Evolutionary conservation across 2,329 filamentous ascomycete species (phyloP).

Genomic region (Acephala macrosclerotiorum): DNA sequence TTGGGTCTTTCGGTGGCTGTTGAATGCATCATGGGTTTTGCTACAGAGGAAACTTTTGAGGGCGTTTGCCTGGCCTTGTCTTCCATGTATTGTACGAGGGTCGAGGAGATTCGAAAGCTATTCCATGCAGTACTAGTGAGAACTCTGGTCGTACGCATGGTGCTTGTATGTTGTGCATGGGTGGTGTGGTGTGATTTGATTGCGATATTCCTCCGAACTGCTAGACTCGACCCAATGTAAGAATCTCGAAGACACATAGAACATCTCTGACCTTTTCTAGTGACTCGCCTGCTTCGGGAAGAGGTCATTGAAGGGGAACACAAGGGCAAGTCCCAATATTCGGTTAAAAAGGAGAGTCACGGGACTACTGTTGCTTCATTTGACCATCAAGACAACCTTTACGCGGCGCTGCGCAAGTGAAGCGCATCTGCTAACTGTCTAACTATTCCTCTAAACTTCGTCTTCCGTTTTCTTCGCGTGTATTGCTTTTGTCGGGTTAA

Average conservation of each 20-base stretch:
- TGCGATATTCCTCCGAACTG: too few species aligned
- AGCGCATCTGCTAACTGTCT: too few species aligned
- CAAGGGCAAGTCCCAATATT: not conserved
- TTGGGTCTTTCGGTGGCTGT: not conserved
- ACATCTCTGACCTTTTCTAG: not conserved
- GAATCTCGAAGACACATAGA: too few species aligned
- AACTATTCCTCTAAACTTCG: too few species aligned
- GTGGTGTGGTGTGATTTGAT: too few species aligned
- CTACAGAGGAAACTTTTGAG: not conserved
- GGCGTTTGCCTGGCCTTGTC: not conserved
- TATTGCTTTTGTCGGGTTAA: too few species aligned
- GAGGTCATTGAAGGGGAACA: not conserved
- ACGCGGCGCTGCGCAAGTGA: not conserved
- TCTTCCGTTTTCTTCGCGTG: too few species aligned
- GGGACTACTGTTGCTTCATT: not conserved
- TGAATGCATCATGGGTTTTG: not conserved
- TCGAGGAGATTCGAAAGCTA: not conserved
- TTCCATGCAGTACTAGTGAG: not conserved
- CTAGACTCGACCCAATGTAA: too few species aligned
- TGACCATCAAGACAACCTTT: not conserved
- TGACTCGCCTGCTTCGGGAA: not conserved
- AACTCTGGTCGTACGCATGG: not conserved
- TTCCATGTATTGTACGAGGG: not conserved
- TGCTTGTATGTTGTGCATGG: too few species aligned
- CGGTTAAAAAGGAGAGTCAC: conserved; percentile 2